Evolutionary conservation across 2,329 filamentous ascomycete genomes (phyloP).

Genomic region (Trichoderma aggressivum): DNA sequence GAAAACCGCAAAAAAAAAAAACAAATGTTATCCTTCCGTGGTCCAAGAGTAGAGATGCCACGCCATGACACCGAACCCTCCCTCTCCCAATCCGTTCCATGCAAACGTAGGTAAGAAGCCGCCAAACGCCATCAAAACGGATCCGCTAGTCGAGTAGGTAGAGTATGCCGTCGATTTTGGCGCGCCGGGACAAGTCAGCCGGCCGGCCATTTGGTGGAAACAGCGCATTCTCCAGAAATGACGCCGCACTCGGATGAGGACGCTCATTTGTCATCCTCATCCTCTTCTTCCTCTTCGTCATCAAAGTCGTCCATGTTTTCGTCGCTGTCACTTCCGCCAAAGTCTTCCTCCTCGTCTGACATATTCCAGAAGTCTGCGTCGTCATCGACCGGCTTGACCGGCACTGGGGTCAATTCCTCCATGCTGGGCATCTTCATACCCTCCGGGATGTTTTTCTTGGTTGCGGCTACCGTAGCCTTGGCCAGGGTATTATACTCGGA

Average conservation of each 20-base stretch:
- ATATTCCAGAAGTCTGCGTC: constrained; percentile 83
- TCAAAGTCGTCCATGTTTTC: constrained; percentile 55
- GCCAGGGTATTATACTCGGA: constrained; percentile 68
- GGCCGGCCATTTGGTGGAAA: not conserved
- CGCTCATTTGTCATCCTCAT: constrained; percentile 45
- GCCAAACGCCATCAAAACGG: constrained; percentile 17
- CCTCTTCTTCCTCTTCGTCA: constrained; percentile 52
- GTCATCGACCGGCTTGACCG: constrained; percentile 59
- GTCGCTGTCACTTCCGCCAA: constrained; percentile 70
- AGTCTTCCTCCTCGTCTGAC: constrained; percentile 72
- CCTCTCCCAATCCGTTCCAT: constrained; percentile 1
- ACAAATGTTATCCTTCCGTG: not conserved
- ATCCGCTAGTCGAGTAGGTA: not conserved
- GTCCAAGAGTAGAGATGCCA: constrained; percentile 14
- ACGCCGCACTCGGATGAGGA: no score
- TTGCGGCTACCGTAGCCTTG: constrained; percentile 64
- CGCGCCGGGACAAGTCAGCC: not conserved
- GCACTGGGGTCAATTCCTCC: constrained; percentile 56
- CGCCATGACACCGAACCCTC: constrained; percentile 10
- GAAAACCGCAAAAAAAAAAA: not conserved
- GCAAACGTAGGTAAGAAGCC: not conserved
- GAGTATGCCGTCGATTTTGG: not conserved
- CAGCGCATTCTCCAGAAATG: not conserved
- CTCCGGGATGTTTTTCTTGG: constrained; percentile 74
- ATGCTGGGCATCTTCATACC: constrained; percentile 81